Percentiles rank a stretch among this genome's conserved stretches.
Evolutionary conservation across 2,329 filamentous ascomycete genomes (phyloP).

Genomic region (Cladosporium austrohemisphaericum): DNA sequence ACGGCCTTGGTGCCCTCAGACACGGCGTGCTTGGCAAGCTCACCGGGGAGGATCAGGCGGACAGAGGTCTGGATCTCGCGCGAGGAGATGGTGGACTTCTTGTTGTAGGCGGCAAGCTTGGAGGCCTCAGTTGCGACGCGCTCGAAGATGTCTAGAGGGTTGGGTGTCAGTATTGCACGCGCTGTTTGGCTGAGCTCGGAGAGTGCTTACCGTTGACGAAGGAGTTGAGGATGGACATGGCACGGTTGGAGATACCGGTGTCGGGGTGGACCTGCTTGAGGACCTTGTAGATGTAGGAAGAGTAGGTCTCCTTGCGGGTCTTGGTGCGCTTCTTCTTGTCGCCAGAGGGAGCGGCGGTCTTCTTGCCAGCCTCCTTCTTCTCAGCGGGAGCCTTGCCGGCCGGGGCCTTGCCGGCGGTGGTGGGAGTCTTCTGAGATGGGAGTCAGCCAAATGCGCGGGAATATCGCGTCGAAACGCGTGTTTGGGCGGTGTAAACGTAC

Average conservation of each 20-base stretch:
- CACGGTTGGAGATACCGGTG: conserved; percentile 99
- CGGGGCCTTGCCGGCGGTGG: conserved; percentile 86
- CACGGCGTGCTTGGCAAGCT: conserved; percentile 98
- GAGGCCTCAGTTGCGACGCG: conserved; percentile 97
- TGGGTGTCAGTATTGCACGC: conserved; percentile 20
- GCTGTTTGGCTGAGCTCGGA: background rate
- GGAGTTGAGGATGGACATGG: conserved; percentile 99
- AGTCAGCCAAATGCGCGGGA: conserved; percentile 14
- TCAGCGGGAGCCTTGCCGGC: conserved; percentile 78
- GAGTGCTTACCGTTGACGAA: conserved; percentile 85
- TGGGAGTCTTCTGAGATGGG: conserved; percentile 63
- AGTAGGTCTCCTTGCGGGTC: conserved; percentile 99
- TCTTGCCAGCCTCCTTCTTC: conserved; percentile 99
- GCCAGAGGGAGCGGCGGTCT: conserved; percentile 84
- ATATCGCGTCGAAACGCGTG: conserved; percentile 24
- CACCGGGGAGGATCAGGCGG: conserved; percentile 93
- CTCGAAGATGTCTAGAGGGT: conserved; percentile 87
- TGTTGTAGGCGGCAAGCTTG: conserved; percentile 99
- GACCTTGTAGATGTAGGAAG: conserved; percentile 99
- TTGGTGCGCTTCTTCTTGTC: conserved; percentile 99
- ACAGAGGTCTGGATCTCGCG: conserved; percentile 99
- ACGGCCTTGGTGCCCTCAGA: conserved; percentile 99
- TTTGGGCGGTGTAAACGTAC: conserved; percentile 15
- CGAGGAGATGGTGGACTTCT: conserved; percentile 99
- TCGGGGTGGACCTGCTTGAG: conserved; percentile 99